Evolutionary conservation across 805 yeast species (phyloP).

Genomic region (Yamadazyma philogaea): DNA sequence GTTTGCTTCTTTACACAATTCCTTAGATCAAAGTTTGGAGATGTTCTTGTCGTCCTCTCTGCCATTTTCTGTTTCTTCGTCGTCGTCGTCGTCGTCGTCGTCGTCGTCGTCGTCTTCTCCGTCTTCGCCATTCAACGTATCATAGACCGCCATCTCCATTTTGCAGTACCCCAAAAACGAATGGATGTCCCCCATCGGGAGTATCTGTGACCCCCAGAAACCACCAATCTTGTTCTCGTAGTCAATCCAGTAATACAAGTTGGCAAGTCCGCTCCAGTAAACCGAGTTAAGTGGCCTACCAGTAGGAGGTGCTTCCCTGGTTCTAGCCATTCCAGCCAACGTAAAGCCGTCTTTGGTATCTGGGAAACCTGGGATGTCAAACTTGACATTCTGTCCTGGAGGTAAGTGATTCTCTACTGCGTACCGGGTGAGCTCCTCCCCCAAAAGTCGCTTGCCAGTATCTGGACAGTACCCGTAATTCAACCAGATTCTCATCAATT

Average conservation of each 20-base stretch:
- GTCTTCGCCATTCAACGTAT: conserved; percentile 15
- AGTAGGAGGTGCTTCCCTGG: conserved; percentile 22
- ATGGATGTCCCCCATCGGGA: conserved; percentile 31
- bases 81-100: conserved; percentile 12
- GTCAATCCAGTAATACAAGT: conserved; percentile 41
- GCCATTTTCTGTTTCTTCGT: too few species aligned
- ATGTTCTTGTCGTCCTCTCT: conserved; percentile 1
- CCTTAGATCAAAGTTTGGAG: background rate
- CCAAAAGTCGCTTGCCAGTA: conserved; percentile 27
- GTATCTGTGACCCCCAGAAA: conserved; percentile 36
- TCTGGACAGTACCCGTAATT: conserved; percentile 40
- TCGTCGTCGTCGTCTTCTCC: conserved; percentile 16
- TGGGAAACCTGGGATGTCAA: conserved; percentile 17
- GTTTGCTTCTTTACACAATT: background rate
- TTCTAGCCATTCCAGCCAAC: conserved; percentile 33
- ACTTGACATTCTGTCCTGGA: conserved; percentile 18
- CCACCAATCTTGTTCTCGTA: conserved; percentile 36
- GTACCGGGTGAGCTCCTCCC: conserved; percentile 26
- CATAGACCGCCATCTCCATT: conserved; percentile 28
- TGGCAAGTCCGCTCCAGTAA: conserved; percentile 42
- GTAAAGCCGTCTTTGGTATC: conserved; percentile 29
- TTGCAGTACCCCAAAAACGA: conserved; percentile 18
- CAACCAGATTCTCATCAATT: conserved; percentile 38
- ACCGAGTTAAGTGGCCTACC: conserved; percentile 36
- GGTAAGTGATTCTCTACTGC: conserved; percentile 36